Evolutionary conservation across 2,329 filamentous ascomycete genomes (phyloP), one percentile per base, ranked within the genome.

Genomic region (Trichophyton schoenleinii): DNA sequence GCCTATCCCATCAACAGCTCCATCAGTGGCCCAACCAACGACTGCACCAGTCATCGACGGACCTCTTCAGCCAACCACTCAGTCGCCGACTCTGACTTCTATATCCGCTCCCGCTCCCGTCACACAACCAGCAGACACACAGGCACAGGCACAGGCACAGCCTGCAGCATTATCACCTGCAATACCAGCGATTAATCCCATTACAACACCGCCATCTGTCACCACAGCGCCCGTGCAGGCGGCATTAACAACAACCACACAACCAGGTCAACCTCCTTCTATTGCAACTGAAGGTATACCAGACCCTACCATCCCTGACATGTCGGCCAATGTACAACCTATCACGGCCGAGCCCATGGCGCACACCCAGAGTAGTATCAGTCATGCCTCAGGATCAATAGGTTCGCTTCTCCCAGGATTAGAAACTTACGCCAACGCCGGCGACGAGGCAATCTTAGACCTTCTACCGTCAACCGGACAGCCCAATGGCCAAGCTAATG

Each of bases 381-480:
- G 65, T 42, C 64, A 66, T 41, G 15, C 61, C 7, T 57, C 31
- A 2, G 61, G 57, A 11, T 67, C 70, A 15, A 66, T 70, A 55
- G 67, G 63, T 57, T 66, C 70, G 1, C 64, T 72, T 0, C 66
- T 72, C 1, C 68, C 70, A 3, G 72, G 69, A 0, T 61, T 72
- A 3, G 71, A 73, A 57, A 70, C 67, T 41, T 71, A 70, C n/a
- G 69, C 69, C 7, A 70, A 67, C 42, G 66, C 70, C 7, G 72
- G 70, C 13, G 74, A 70, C 60, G 71, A 71, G 15, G 74, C 73
- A 52, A 73, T 74, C 41, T 63, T 75, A 60, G 72, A 74, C 44
- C 61, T 75, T 25, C 67, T 71, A 38, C 71, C 69, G 13, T 3
- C 52, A 15, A 58, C 13, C 25, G 34, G 36, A 15, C 36, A 58